Base-by-base conservation (phyloP, 2,329 filamentous ascomycete species). In the Fusarium hainanense region DNA sequence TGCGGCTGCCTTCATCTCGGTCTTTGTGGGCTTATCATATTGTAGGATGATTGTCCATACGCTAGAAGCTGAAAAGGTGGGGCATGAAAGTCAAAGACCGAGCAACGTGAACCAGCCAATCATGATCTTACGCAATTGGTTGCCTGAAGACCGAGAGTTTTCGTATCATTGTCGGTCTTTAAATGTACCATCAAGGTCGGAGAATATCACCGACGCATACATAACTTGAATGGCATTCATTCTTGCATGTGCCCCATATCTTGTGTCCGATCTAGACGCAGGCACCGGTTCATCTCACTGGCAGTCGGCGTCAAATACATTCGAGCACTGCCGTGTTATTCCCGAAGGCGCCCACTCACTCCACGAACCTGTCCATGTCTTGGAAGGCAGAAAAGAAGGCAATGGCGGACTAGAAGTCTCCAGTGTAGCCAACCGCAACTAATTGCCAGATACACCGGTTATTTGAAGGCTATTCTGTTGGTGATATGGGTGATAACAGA, bases 181-280 rank as follows among this genome's bases (percentile, higher is more conserved):
- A 1, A 9, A 6, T 32, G 30, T 14, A 11, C 9, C 1, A 11
- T 11, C 10, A 7, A 14, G 7, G 8, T 14, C 13, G 13, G 30
- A 4, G 6, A 8, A 7, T 32, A 1, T 13, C 1, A 16, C 13
- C 7, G 6, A 14, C 3, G 0, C 1, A 14, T 11, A 28, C 5
- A 13, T 14, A 32, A 32, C 12, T 21, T 21, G 21, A 21, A 3
- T 21, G 21, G 21, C 21, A 21, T 4, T 21, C 3, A 21, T 21
- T 21, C 21, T 21, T 21, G 21, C 21, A 21, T 21, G 4, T 21
- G 21, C 21, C 21, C 21, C 21, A 21, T 21, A 21, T 21, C 21
- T 21, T 21, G 21, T 21, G 21, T 21, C 21, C 3, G 18, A n/a
- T n/a, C 34, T 37, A 0, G 18, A 6, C 34, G 9, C 9, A 37